Conservation (phyloP, 1,284 basidiomycete genomes). For the Fereydounia khargensis region DNA sequence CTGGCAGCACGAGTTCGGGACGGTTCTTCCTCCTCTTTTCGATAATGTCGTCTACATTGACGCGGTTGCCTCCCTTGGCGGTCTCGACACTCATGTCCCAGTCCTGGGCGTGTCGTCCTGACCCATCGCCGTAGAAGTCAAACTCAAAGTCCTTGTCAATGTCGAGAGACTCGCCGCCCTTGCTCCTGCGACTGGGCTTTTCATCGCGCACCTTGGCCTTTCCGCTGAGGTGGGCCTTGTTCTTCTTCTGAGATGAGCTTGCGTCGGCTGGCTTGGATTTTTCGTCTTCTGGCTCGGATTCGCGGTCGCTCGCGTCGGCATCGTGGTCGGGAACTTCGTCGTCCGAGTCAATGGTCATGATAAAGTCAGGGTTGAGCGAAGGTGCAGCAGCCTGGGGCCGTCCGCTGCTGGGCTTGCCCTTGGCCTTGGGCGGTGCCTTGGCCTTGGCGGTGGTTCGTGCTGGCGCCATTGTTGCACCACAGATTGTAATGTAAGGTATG, state of each 20-base stretch:
- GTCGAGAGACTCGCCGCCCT: constrained; percentile 22
- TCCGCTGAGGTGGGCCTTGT: constrained; percentile 39
- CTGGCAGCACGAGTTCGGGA: constrained; percentile 16
- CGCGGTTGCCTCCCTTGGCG: constrained; percentile 28
- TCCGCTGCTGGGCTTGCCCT: constrained; percentile 14
- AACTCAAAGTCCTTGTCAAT: constrained; percentile 49
- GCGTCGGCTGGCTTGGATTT: constrained; percentile 1
- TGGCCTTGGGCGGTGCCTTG: constrained; percentile 1
- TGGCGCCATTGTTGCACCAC: no score
- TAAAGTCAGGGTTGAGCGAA: constrained; percentile 39
- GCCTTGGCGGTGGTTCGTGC: no score
- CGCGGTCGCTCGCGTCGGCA: background rate
- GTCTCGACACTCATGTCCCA: constrained; percentile 50
- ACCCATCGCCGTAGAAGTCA: constrained; percentile 40
- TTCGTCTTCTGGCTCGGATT: constrained; percentile 13
- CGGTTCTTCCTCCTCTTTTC: constrained; percentile 39
- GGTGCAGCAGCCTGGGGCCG: background rate
- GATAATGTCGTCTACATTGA: constrained; percentile 55
- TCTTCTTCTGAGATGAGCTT: constrained; percentile 21
- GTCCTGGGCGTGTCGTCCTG: constrained; percentile 6
- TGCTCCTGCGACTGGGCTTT: background rate
- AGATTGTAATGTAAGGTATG: no score
- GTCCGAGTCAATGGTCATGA: constrained; percentile 56
- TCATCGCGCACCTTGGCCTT: constrained; percentile 48
- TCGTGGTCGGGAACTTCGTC: constrained; percentile 33